These are phyloP conservation scores for Naganishia vaughanmartiniae DNA, from an alignment of 768 basidiomycete species.

Conservation along the genomic window DNA sequence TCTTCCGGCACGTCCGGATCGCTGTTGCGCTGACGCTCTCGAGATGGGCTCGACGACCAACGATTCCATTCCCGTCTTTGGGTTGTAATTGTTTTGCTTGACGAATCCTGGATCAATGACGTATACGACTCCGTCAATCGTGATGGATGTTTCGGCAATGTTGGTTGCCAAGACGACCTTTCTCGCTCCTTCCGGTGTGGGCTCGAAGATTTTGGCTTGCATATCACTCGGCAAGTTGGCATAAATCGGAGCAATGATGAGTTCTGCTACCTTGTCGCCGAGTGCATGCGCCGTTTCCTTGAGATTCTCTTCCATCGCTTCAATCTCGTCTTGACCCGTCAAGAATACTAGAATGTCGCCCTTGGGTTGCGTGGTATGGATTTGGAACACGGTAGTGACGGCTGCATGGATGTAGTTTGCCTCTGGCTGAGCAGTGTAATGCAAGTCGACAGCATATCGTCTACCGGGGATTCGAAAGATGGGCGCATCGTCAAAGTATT, in stretches of 20 bases:
- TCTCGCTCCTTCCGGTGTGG: slow-evolving; percentile 90
- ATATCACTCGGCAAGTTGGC: slow-evolving; percentile 98
- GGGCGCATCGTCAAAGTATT: slow-evolving; percentile 94
- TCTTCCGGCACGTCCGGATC: slow-evolving; percentile 94
- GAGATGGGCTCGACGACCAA: slow-evolving; percentile 97
- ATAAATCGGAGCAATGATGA: slow-evolving; percentile 95
- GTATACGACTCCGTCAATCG: slow-evolving; percentile 98
- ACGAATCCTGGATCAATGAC: slow-evolving; percentile 99
- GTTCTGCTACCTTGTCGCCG: slow-evolving; percentile 90
- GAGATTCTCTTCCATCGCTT: slow-evolving; percentile 92
- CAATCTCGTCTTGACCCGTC: slow-evolving; percentile 99
- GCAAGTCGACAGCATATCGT: slow-evolving; percentile 94
- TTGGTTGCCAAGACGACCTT: slow-evolving; percentile 99
- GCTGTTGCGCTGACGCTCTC: slow-evolving; percentile 92
- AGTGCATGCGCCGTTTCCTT: slow-evolving; percentile 91
- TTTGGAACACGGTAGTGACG: slow-evolving; percentile 97
- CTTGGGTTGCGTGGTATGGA: slow-evolving; percentile 95
- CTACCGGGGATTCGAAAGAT: slow-evolving; percentile 95
- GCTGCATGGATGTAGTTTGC: slow-evolving; percentile 98
- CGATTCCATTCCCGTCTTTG: slow-evolving; percentile 96
- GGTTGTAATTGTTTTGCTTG: slow-evolving; percentile 98
- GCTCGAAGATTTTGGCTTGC: slow-evolving; percentile 99
- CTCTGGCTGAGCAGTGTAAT: slow-evolving; percentile 98
- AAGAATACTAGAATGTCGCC: slow-evolving; percentile 97
- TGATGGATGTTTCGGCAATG: slow-evolving; percentile 99